Conservation (phyloP, 1,284 basidiomycete species). For the Fomes fomentarius region DNA sequence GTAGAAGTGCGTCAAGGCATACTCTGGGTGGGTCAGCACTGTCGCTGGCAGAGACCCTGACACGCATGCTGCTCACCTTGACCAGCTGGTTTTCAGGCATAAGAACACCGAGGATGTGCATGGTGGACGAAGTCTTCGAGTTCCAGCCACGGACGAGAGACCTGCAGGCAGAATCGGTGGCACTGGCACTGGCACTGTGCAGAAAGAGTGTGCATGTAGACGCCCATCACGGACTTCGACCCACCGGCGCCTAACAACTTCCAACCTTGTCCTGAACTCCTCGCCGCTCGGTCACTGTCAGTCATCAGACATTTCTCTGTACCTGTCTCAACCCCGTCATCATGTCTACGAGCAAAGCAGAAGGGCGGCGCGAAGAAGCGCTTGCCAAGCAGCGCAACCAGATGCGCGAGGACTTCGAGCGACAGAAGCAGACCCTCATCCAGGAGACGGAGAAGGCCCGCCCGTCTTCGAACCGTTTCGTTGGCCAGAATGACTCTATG, state of each 20-base stretch:
- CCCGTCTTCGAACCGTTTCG: conserved; percentile 85
- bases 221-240: conserved; percentile 9
- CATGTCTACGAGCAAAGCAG: conserved; percentile 73
- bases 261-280: conserved; percentile 8
- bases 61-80: conserved; percentile 48
- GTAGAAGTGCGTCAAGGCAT: conserved; percentile 84
- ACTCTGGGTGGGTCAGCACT: conserved; percentile 46
- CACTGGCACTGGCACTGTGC: conserved; percentile 9
- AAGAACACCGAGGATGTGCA: conserved; percentile 78
- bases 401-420: conserved; percentile 86
- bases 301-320: conserved; percentile 10
- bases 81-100: conserved; percentile 71
- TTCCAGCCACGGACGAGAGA: neutral
- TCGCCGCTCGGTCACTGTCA: too few species aligned
- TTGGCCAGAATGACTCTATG: conserved; percentile 92
- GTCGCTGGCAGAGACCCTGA: neutral
- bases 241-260: neutral
- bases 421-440: conserved; percentile 86
- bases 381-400: conserved; percentile 81
- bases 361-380: conserved; percentile 79
- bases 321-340: neutral
- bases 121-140: conserved; percentile 45
- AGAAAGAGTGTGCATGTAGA: conserved; percentile 5
- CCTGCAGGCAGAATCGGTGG: neutral
- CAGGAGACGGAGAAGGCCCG: conserved; percentile 84